Conservation (phyloP, 306 rosid genomes). For the Trifolium dubium region DNA sequence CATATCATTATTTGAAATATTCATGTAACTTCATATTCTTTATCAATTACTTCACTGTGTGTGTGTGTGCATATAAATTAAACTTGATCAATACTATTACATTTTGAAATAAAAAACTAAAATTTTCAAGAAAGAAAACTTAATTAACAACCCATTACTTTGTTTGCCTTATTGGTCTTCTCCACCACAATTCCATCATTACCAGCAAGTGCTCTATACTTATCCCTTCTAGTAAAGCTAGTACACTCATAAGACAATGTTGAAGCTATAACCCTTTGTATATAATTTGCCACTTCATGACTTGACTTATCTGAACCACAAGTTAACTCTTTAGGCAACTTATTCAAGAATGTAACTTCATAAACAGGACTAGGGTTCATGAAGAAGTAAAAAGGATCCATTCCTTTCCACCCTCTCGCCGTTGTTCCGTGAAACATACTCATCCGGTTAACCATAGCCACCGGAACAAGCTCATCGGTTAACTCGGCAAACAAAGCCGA, state of each 20-base stretch:
- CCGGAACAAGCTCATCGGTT: conserved; percentile 81
- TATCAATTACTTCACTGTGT: conserved; percentile 5
- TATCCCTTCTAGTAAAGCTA: conserved; percentile 71
- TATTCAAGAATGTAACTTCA: conserved; percentile 75
- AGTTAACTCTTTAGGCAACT: conserved; percentile 68
- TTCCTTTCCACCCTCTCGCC: conserved; percentile 85
- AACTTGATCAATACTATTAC: not conserved
- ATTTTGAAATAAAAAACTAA: conserved; percentile 18
- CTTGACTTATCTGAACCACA: conserved; percentile 62
- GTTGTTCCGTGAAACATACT: conserved; percentile 94
- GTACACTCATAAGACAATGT: conserved; percentile 82
- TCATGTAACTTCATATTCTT: conserved; percentile 1
- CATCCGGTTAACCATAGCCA: conserved; percentile 86
- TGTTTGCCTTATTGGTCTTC: conserved; percentile 46
- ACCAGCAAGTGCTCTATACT: conserved; percentile 81
- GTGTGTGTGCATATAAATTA: not conserved
- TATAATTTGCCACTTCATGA: conserved; percentile 87
- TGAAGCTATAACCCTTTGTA: conserved; percentile 75
- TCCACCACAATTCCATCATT: conserved; percentile 72
- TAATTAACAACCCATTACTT: conserved; percentile 68
- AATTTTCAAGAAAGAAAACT: not conserved
- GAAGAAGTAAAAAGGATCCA: conserved; percentile 93
- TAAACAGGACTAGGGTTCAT: conserved; percentile 88
- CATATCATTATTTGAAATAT: conserved; percentile 6
- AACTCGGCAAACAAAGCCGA: conserved; percentile 77